Percentiles rank a stretch among this genome's conserved stretches.
Conservation (phyloP, 164 flowering plant species). For the Hamamelis virginiana region DNA sequence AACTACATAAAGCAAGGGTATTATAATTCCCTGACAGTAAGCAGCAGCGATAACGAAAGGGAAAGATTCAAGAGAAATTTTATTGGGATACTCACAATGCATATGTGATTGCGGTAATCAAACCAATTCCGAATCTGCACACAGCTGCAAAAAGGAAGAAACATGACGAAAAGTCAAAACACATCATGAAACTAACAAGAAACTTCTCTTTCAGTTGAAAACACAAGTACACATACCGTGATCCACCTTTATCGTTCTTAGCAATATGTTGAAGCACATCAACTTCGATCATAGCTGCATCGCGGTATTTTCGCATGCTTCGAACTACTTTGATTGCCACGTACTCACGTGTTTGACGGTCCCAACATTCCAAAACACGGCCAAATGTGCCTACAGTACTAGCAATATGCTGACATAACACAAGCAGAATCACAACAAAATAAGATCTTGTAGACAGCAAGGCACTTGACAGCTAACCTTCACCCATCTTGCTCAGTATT, state of each 20-base stretch:
- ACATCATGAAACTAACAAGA: background rate
- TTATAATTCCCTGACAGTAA: background rate
- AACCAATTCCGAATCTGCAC: slow-evolving; percentile 84
- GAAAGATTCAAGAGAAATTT: slow-evolving; percentile 1
- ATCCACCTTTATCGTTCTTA: slow-evolving; percentile 47
- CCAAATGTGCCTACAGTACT: slow-evolving; percentile 96
- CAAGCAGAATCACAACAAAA: slow-evolving; percentile 45
- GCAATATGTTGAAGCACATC: slow-evolving; percentile 70
- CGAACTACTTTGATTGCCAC: slow-evolving; percentile 88
- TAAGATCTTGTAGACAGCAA: slow-evolving; percentile 50
- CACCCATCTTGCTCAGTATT: slow-evolving; percentile 92
- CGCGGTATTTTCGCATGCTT: slow-evolving; percentile 74
- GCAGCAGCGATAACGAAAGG: slow-evolving; percentile 2
- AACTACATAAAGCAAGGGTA: background rate
- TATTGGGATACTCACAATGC: slow-evolving; percentile 68
- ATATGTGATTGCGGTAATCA: slow-evolving; percentile 90
- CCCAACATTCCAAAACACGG: slow-evolving; percentile 97
- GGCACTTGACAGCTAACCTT: slow-evolving; percentile 75
- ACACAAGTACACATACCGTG: slow-evolving; percentile 39
- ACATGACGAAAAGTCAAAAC: background rate
- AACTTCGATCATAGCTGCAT: slow-evolving; percentile 88
- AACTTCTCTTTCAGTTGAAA: slow-evolving; percentile 10
- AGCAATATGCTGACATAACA: slow-evolving; percentile 56
- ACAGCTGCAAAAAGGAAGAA: slow-evolving; percentile 59
- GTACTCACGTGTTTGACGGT: slow-evolving; percentile 55